These are phyloP conservation scores for Letharia lupina DNA, from an alignment of 495 filamentous ascomycete genomes.

Conservation along the genomic window DNA sequence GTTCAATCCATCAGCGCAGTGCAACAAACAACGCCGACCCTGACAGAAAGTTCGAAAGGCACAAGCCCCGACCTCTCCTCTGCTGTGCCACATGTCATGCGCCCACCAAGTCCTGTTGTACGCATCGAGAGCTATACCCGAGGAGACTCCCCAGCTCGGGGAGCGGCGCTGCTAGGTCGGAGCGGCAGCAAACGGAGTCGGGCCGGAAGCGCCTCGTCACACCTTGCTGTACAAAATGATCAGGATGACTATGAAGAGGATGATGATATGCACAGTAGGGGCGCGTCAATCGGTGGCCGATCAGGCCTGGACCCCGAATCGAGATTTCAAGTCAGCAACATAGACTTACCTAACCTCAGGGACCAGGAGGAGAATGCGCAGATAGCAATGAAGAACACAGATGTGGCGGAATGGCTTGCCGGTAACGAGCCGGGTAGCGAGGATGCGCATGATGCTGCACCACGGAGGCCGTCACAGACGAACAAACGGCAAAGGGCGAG, in stretches of 20 bases:
- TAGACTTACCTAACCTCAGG: constrained; percentile 39
- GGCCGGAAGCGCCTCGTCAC: constrained; percentile 30
- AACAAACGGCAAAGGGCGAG: constrained; percentile 35
- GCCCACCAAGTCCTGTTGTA: constrained; percentile 39
- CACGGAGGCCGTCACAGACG: constrained; percentile 16
- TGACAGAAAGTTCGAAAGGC: constrained; percentile 20
- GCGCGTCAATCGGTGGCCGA: constrained; percentile 16
- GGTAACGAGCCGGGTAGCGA: constrained; percentile 39
- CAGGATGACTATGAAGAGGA: constrained; percentile 29
- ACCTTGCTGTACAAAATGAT: constrained; percentile 33
- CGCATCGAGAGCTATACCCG: constrained; percentile 39
- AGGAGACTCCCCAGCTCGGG: constrained; percentile 42
- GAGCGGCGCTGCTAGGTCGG: constrained; percentile 23
- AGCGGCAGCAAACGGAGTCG: constrained; percentile 30
- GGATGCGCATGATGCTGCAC: constrained; percentile 30
- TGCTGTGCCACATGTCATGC: constrained; percentile 22
- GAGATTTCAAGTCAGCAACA: constrained; percentile 28
- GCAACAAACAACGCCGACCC: constrained; percentile 18
- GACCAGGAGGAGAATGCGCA: constrained; percentile 37
- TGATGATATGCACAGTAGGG: constrained; percentile 18
- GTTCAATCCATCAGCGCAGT: constrained; percentile 11
- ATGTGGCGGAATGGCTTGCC: constrained; percentile 40
- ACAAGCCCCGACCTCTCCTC: constrained; percentile 21
- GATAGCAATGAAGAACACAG: constrained; percentile 37
- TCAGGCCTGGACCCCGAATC: constrained; percentile 36